Evolutionary conservation across 768 basidiomycete genomes (phyloP), one percentile per base, ranked within the genome.

Genomic region (Podaxis rugospora): DNA sequence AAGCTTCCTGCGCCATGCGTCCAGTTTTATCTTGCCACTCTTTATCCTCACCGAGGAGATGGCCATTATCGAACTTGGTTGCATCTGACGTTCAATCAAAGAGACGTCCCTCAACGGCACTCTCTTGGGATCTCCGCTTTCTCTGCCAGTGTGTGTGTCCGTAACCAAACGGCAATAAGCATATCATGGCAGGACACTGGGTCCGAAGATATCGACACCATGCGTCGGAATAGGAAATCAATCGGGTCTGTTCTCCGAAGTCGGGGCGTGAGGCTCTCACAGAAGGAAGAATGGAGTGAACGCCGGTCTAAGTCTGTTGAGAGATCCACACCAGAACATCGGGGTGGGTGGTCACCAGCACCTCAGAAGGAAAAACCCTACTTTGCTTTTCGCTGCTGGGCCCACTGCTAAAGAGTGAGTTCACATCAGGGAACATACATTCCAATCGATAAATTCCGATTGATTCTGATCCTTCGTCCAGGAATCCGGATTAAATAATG

Each of bases 11-110:
- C 52, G 37, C 21, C 37, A 40, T 36, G 51, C 51, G 18, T 54
- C 52, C 27, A 14, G 37, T 16, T 32, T 40, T 49, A 49, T 57
- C 55, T 57, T 36, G 47, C 47, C 55, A 32, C 44, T 28, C 47
- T 57, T 57, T 32, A 54, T 47, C 55, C 28, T 23, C 55, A 56
- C 36, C 42, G 55, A 56, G 55, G 55, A 47, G 23, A 37, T 16
- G 13, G 3, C 35, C 35, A 40, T 35, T 16, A 13, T 39, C 23
- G 52, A 13, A 25, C 21, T 16, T 28, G 16, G 13, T n/a, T 35
- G 18, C 32, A 14, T n/a, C 51, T 25, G 52, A 54, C 52, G 21
- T 37, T 11, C 13, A 54, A 54, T 40, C 44, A 35, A 18, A 9
- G 28, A 56, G 27, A 25, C 46, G 55, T 37, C 55, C 36, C 49